phyloP scores from a whole-genome alignment of 257 asterid species.

The Fraxinus americana region DNA sequence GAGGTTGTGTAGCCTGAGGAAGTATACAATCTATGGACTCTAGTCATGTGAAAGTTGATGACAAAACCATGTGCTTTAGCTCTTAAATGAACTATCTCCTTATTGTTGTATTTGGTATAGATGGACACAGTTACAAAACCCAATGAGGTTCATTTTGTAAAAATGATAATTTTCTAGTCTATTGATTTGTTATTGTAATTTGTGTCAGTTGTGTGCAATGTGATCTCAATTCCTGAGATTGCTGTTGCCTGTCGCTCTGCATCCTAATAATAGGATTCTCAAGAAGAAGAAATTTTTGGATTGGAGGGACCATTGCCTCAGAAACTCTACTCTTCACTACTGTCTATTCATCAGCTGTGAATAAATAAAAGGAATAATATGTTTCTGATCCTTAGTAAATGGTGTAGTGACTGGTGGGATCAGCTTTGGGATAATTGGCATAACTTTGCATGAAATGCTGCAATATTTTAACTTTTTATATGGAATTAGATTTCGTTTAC shows the following conservation, averaged over 20 bases:
- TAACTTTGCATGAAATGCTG: no score
- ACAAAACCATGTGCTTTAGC: not conserved
- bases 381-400: not conserved
- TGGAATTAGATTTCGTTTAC: not conserved
- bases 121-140: no score
- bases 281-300: not conserved
- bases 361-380: not conserved
- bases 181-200: not conserved
- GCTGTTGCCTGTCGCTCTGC: not conserved
- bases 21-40: conserved; percentile 7
- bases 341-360: not conserved
- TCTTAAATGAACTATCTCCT: not conserved
- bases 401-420: not conserved
- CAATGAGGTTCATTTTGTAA: not conserved
- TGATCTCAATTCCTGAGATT: not conserved
- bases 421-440: not conserved
- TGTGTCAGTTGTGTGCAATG: not conserved
- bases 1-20: not conserved
- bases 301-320: not conserved
- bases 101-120: not conserved
- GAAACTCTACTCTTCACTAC: not conserved
- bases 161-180: not conserved
- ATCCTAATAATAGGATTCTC: not conserved
- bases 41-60: conserved; percentile 8
- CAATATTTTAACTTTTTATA: no score